Evolutionary conservation across 768 basidiomycete genomes (phyloP), one percentile per base, ranked within the genome.

Genomic region (Naganishia randhawae): DNA sequence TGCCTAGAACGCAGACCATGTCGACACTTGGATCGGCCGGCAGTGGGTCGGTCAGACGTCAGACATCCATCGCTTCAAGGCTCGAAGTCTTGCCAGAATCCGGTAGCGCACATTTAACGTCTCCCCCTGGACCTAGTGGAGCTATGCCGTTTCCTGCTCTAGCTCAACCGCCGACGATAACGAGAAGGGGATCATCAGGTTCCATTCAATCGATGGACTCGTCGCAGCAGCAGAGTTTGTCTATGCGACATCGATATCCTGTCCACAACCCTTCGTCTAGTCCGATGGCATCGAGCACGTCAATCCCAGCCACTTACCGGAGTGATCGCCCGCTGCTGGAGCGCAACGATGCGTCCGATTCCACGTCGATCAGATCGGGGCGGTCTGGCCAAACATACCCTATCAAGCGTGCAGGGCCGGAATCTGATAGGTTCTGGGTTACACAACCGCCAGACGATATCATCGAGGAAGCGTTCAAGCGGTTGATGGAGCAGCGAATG

Each of bases 401-500:
- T 3, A 39, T 61, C 22, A 41, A 41, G 27, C 57, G 57, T 3
- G 57, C 57, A 11, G 57, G 57, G 17, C 57, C 57, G 11, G 57
- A 61, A 41, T 61, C 57, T 16, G 57, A 61, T 22, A 39, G 57
- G n/a, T 61, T 61, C 33, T 61, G 57, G 57, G 57, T 61, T 8
- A 33, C 57, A 22, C 57, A 61, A 22, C 57, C 57, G 10, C 85
- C 83, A 29, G 87, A 90, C 68, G 85, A 86, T 51, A 88, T 92
- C 65, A 88, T 98, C 29, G 88, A 94, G 76, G 82, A 80, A 5
- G 81, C 93, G 55, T 97, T 96, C 77, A 85, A 90, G 71, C 85
- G 87, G 65, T 85, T 96, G 65, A 85, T 86, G 73, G 84, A 85
- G 48, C 87, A 85, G 31, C 85, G 91, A 50, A 89, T 61, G 57